Base-by-base conservation (phyloP, 805 yeast genomes). In the Nakazawaea ishiwadae region DNA sequence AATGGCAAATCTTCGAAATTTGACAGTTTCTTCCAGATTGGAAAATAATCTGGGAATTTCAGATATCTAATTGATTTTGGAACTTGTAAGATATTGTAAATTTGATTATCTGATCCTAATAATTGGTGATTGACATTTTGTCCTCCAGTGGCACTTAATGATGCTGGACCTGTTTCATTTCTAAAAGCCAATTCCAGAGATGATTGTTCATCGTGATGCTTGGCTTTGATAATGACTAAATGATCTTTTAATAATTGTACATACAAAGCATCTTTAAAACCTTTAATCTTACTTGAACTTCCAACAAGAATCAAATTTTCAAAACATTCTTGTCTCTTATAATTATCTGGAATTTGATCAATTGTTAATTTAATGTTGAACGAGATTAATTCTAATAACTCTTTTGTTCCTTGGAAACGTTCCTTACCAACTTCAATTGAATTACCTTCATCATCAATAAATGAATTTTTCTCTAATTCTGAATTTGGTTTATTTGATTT, bases 1-100 rank as follows among this genome's bases (percentile, higher is more conserved):
- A 90, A 87, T 44, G 78, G 71, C 24, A 82, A 77, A 50, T 86
- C 89, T 44, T 82, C 80, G 74, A 83, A 81, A 1, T 91, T 89
- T 29, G 63, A 62, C 32, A 45, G 61, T 58, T 77, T 78, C 63
- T 90, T 90, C 97, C 97, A 91, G 50, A 87, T 96, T 1, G 96
- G 86, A 63, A 91, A 91, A 60, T 91, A 90, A 42, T 91, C 98
- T 0, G 96, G 95, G 59, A 78, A 73, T 52, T 82, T 81, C 19
- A 81, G 78, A 37, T 79, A 56, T 49, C 75, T 78, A 42, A 90
- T 73, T 11, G 79, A 68, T n/a, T 80, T 78, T 17, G 97, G 98
- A 2, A 82, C 89, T 63, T 91, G 98, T 38, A 71, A 48, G 46
- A 56, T 44, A 47, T 54, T 49, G 48, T 48, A 49, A 44, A 64